A percentile compares a stretch with the other conserved stretches of the same genome.
Conservation (phyloP, 805 yeast species). For the Wickerhamiella alocasiicola region DNA sequence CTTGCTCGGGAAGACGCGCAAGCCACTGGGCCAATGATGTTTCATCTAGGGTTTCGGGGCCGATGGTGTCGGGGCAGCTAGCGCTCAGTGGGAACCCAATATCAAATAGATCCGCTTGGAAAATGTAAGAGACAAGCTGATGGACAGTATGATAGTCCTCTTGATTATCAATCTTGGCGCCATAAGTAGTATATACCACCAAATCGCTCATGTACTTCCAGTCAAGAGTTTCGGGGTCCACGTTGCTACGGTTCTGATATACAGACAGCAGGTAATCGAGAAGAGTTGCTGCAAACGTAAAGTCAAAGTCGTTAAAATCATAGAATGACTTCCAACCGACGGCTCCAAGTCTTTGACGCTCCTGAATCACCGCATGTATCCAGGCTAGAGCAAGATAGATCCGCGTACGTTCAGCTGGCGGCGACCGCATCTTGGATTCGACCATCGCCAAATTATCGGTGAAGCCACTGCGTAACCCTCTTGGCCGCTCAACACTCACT, state of each 20-base stretch:
- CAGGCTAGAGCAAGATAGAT: slow-evolving; percentile 48
- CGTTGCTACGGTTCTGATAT: background rate
- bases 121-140: background rate
- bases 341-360: slow-evolving; percentile 38
- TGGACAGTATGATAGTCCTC: background rate
- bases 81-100: background rate
- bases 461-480: slow-evolving; percentile 44
- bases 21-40: background rate
- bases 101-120: slow-evolving; percentile 1
- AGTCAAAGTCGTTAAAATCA: slow-evolving; percentile 67
- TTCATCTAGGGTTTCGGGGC: slow-evolving; percentile 3
- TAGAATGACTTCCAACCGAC: slow-evolving; percentile 46
- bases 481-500: slow-evolving; percentile 48
- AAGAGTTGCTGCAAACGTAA: slow-evolving; percentile 36
- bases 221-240: slow-evolving; percentile 24
- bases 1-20: background rate
- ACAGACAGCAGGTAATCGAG: slow-evolving; percentile 27
- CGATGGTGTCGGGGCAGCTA: slow-evolving; percentile 2
- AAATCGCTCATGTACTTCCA: slow-evolving; percentile 42
- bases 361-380: slow-evolving; percentile 56
- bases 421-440: slow-evolving; percentile 12
- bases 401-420: slow-evolving; percentile 36
- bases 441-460: slow-evolving; percentile 28
- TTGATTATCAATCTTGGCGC: slow-evolving; percentile 31
- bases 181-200: slow-evolving; percentile 47